A percentile compares a stretch with the other conserved stretches of the same genome.
These are phyloP conservation scores for Dactylellina haptotyla DNA, from an alignment of 2,329 filamentous ascomycete species.

Conservation along the genomic window DNA sequence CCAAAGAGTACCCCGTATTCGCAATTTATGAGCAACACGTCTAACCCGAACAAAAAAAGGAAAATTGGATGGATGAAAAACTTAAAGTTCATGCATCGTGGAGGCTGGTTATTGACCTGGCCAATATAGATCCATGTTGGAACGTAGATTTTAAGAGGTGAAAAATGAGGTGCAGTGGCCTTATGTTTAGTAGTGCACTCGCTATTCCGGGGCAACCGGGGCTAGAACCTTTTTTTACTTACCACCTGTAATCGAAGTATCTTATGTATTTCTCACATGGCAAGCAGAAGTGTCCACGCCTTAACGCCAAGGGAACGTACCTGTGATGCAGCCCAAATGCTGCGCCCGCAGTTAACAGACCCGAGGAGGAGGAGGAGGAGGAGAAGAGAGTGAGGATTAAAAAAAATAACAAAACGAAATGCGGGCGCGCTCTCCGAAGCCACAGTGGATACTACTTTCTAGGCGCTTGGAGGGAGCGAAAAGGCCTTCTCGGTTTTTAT, in stretches of 20 bases:
- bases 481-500: constrained; percentile 7
- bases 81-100: constrained; percentile 23
- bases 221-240: background rate
- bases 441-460: constrained; percentile 26
- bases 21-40: constrained; percentile 30
- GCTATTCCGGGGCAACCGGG: no score
- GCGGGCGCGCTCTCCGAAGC: background rate
- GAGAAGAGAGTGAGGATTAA: no score
- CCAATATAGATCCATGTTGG: background rate
- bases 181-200: no score
- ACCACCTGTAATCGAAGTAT: background rate
- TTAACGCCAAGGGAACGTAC: constrained; percentile 2
- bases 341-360: no score
- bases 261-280: constrained; percentile 7
- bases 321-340: constrained; percentile 5
- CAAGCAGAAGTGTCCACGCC: background rate
- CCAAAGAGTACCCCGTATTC: constrained; percentile 38
- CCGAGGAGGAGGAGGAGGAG: no score
- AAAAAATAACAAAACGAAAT: background rate
- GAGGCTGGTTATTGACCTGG: background rate
- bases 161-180: background rate
- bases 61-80: no score
- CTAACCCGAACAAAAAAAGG: no score
- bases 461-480: constrained; percentile 9
- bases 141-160: no score